phyloP scores from a whole-genome alignment of 345 rosid genomes.

The Hevea brasiliensis region DNA sequence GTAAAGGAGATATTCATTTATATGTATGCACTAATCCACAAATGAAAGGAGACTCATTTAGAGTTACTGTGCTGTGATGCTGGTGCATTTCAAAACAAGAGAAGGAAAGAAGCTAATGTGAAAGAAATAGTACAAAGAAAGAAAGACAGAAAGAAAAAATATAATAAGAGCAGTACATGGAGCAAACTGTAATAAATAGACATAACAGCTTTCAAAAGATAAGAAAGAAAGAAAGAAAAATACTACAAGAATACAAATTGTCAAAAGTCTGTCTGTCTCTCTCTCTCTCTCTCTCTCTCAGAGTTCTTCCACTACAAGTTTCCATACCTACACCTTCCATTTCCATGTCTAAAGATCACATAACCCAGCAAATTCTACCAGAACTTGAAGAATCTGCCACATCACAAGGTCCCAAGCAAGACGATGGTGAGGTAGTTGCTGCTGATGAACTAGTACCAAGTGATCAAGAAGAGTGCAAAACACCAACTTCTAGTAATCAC shows the following conservation, averaged over 20 bases:
- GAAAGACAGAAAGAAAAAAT: neutral
- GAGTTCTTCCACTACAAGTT: conserved; percentile 23
- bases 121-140: no score
- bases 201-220: conserved; percentile 7
- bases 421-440: neutral
- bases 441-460: conserved; percentile 3
- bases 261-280: conserved; percentile 17
- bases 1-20: no score
- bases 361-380: neutral
- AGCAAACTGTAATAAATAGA: conserved; percentile 11
- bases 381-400: neutral
- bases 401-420: neutral
- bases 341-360: conserved; percentile 29
- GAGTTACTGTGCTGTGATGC: neutral
- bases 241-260: conserved; percentile 10
- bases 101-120: neutral
- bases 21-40: no score
- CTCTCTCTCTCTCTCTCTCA: conserved; percentile 1
- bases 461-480: conserved; percentile 35
- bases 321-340: neutral
- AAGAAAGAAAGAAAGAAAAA: conserved; percentile 8
- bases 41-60: neutral
- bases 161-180: conserved; percentile 11
- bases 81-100: neutral
- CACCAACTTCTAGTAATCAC: conserved; percentile 47